A percentile compares a stretch with the other conserved stretches of the same genome.
phyloP scores from a whole-genome alignment of 2,329 filamentous ascomycete genomes.

The Neonectria sp. region DNA sequence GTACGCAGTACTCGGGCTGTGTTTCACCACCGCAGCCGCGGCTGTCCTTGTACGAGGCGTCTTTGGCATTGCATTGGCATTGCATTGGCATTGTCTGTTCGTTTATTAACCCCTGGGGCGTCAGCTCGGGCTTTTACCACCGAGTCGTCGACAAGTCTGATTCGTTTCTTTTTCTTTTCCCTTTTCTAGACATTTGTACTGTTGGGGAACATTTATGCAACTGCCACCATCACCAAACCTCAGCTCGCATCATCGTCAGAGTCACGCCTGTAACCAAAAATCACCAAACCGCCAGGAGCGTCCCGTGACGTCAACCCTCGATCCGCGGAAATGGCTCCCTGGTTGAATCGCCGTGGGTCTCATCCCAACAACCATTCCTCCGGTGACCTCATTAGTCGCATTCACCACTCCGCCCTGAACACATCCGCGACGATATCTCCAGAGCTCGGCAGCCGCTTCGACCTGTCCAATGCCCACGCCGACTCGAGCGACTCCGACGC shows the following conservation, averaged over 20 bases:
- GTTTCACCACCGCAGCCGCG: conserved; percentile 29
- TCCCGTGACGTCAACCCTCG: conserved; percentile 30
- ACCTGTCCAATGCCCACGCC: conserved; percentile 48
- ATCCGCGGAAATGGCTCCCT: conserved; percentile 52
- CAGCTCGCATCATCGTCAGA: conserved; percentile 20
- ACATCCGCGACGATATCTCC: conserved; percentile 50
- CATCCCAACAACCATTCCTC: conserved; percentile 47
- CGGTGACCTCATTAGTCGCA: conserved; percentile 54
- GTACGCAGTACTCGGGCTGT: conserved; percentile 15
- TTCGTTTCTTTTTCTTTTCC: conserved; percentile 4
- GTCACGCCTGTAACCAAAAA: not conserved
- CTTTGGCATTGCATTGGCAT: conserved; percentile 15
- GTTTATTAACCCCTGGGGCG: conserved; percentile 21
- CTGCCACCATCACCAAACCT: conserved; percentile 22
- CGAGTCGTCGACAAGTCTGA: conserved; percentile 5
- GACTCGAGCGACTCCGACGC: conserved; percentile 64
- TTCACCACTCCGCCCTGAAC: conserved; percentile 54
- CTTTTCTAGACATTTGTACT: not conserved
- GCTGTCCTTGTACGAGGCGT: conserved; percentile 11
- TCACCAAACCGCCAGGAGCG: conserved; percentile 22
- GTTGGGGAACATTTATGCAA: conserved; percentile 17
- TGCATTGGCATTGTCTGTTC: conserved; percentile 1
- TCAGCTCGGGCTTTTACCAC: conserved; percentile 18
- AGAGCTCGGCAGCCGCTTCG: conserved; percentile 41
- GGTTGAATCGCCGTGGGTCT: conserved; percentile 49